Evolutionary conservation across 2,329 filamentous ascomycete species (phyloP).

Genomic region (Apiospora phragmitis): DNA sequence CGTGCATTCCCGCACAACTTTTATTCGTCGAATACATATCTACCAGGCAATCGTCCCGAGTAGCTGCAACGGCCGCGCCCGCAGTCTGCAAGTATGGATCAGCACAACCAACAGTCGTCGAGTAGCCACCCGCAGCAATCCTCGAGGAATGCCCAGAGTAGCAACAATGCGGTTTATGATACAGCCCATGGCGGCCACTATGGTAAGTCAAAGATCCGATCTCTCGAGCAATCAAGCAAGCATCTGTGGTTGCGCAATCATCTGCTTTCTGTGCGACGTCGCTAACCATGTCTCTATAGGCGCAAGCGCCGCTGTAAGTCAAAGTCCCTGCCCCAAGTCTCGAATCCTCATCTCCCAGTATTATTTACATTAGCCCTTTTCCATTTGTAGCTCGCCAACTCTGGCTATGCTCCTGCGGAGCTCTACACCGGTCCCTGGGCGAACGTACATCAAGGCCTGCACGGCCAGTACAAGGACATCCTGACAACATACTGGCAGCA

Average conservation of each 20-base stretch:
- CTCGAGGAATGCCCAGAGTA: constrained; percentile 17
- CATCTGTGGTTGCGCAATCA: constrained; percentile 22
- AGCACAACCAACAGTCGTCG: constrained; percentile 10
- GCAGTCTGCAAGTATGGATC: constrained; percentile 10
- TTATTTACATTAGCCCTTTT: constrained; percentile 20
- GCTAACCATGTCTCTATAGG: constrained; percentile 39
- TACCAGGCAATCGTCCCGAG: constrained; percentile 5
- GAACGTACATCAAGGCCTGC: constrained; percentile 95
- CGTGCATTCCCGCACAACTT: constrained; percentile 1
- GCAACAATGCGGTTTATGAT: constrained; percentile 58
- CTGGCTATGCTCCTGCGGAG: constrained; percentile 89
- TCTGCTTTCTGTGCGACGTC: constrained; percentile 31
- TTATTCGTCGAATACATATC: neutral
- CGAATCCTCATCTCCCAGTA: neutral
- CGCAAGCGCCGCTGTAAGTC: constrained; percentile 47
- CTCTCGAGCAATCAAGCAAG: constrained; percentile 13
- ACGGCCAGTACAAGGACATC: constrained; percentile 92
- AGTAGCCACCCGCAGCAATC: constrained; percentile 10
- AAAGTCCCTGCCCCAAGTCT: constrained; percentile 19
- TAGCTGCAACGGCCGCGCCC: constrained; percentile 6
- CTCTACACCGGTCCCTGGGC: constrained; percentile 94
- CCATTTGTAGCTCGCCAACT: constrained; percentile 70
- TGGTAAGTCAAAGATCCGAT: constrained; percentile 50
- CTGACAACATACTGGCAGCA: constrained; percentile 99
- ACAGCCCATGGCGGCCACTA: constrained; percentile 75